These are phyloP conservation scores for Solanum pinnatisectum DNA, from an alignment of 257 asterid species.

Conservation along the genomic window DNA sequence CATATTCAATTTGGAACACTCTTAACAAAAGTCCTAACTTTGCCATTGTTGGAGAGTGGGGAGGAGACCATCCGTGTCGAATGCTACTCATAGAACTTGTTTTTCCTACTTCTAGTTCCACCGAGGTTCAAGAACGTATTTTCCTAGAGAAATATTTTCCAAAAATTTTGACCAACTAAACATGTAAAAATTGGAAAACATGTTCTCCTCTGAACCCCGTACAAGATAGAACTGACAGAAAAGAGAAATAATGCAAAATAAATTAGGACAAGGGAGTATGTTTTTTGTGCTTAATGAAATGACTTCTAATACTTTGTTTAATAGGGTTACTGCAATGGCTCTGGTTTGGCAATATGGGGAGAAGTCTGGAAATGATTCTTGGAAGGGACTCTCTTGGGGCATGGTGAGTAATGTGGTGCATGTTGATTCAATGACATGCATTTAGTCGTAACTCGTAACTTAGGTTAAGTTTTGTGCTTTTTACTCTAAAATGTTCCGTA, in stretches of 20 bases:
- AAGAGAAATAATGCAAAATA: background rate
- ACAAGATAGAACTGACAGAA: background rate
- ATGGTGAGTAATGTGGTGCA: slow-evolving; percentile 50
- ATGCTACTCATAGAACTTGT: background rate
- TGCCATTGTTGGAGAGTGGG: background rate
- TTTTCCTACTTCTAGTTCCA: background rate
- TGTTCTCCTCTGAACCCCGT: background rate
- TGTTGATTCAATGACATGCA: background rate
- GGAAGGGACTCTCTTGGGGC: slow-evolving; percentile 99
- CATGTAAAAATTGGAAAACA: background rate
- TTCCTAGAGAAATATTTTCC: background rate
- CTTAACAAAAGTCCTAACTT: background rate
- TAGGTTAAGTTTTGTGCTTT: background rate
- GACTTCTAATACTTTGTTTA: background rate
- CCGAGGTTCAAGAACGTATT: background rate
- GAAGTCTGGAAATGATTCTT: slow-evolving; percentile 71
- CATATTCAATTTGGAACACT: background rate
- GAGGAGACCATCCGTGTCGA: background rate
- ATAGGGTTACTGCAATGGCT: slow-evolving; percentile 90
- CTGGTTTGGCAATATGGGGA: slow-evolving; percentile 97
- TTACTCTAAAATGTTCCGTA: background rate
- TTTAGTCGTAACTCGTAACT: background rate
- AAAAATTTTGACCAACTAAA: background rate
- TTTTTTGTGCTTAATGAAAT: background rate
- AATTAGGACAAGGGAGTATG: background rate